Percentiles rank a stretch among this genome's conserved stretches.
Evolutionary conservation across 2,329 filamentous ascomycete species (phyloP).

Genomic region (Sodiomyces alkalinus): DNA sequence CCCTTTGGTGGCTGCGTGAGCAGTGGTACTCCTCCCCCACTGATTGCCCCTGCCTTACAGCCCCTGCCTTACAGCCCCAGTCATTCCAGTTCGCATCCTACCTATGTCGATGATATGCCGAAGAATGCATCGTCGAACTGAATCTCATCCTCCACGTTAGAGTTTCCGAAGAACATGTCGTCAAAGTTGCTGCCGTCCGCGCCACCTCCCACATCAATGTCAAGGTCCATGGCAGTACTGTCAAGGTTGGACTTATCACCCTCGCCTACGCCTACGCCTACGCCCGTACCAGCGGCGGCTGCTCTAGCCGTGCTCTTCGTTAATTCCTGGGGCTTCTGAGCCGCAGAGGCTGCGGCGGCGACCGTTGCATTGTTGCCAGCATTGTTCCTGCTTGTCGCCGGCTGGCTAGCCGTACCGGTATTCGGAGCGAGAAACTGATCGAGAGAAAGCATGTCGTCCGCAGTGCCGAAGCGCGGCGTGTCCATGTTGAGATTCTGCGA

Average conservation of each 20-base stretch:
- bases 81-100: no score
- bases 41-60: no score
- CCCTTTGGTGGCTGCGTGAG: no score
- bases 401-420: constrained; percentile 2
- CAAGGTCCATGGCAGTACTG: constrained; percentile 22
- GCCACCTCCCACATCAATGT: constrained; percentile 18
- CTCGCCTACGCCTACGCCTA: no score
- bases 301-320: no score
- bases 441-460: constrained; percentile 16
- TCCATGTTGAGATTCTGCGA: constrained; percentile 27
- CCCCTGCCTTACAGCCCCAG: no score
- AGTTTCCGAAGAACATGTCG: constrained; percentile 30
- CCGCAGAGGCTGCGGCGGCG: constrained; percentile 4
- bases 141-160: constrained; percentile 26
- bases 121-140: constrained; percentile 34
- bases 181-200: constrained; percentile 30
- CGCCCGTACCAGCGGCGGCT: neutral
- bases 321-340: no score
- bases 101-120: no score
- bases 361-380: constrained; percentile 4
- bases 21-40: no score
- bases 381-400: constrained; percentile 6
- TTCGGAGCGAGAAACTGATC: constrained; percentile 9
- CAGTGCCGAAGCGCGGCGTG: constrained; percentile 24
- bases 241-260: constrained; percentile 34